A percentile compares a stretch with the other conserved stretches of the same genome.
phyloP scores from a whole-genome alignment of 208 protist species.

The Trypanosoma conorhini region DNA sequence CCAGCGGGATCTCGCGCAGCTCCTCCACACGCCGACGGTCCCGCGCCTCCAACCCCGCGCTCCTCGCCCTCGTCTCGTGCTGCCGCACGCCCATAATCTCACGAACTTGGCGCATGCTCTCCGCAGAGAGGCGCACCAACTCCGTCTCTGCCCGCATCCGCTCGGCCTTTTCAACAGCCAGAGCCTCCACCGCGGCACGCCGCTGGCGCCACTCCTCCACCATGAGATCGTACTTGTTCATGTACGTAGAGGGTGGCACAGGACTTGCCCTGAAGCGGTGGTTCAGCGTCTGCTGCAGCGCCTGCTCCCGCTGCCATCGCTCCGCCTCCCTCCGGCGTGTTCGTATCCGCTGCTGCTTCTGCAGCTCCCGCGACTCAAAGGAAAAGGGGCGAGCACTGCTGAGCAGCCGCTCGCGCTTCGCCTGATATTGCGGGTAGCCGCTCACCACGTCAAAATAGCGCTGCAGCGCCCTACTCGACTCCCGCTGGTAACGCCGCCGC shows the following conservation, averaged over 20 bases:
- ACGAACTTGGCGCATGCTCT: slow-evolving; percentile 48
- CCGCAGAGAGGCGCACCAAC: slow-evolving; percentile 50
- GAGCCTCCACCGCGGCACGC: slow-evolving; percentile 61
- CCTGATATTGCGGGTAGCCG: slow-evolving; percentile 54
- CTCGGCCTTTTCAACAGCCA: slow-evolving; percentile 63
- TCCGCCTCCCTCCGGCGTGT: slow-evolving; percentile 47
- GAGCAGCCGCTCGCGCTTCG: slow-evolving; percentile 40
- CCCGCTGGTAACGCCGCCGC: slow-evolving; percentile 45
- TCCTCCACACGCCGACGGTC: slow-evolving; percentile 9
- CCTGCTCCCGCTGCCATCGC: slow-evolving; percentile 37
- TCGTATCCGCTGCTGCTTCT: slow-evolving; percentile 41
- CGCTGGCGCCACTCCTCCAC: slow-evolving; percentile 89
- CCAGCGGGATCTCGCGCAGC: slow-evolving; percentile 55
- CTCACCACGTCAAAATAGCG: slow-evolving; percentile 54
- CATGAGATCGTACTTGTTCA: slow-evolving; percentile 92
- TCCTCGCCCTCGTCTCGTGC: slow-evolving; percentile 30
- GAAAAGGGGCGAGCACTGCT: slow-evolving; percentile 49
- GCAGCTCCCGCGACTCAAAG: slow-evolving; percentile 66
- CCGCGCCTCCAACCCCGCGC: slow-evolving; percentile 18
- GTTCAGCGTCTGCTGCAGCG: slow-evolving; percentile 24
- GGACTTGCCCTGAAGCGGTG: slow-evolving; percentile 51
- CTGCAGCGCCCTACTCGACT: slow-evolving; percentile 51
- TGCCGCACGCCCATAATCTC: slow-evolving; percentile 53
- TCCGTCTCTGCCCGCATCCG: slow-evolving; percentile 51
- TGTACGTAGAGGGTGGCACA: slow-evolving; percentile 83